Percentiles rank a stretch among this genome's conserved stretches.
Evolutionary conservation across 2,329 filamentous ascomycete genomes (phyloP).

Genomic region (Aureobasidium musti): DNA sequence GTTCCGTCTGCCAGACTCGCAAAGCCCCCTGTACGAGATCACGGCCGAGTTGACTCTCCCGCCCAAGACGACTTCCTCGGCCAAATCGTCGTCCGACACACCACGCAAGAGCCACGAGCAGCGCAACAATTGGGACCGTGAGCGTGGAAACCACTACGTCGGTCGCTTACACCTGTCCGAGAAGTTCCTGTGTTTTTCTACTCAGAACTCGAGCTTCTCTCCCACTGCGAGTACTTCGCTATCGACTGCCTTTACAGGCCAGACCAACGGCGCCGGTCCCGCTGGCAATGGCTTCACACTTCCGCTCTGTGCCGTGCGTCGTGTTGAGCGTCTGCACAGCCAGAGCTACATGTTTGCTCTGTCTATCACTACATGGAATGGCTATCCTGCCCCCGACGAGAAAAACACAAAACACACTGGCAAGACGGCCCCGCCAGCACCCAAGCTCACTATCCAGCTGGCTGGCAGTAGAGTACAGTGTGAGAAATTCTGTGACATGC

Average conservation of each 20-base stretch:
- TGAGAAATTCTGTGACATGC: constrained; percentile 92
- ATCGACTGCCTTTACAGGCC: constrained; percentile 83
- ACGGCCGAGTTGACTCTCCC: constrained; percentile 88
- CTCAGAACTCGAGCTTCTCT: constrained; percentile 83
- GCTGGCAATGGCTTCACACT: constrained; percentile 95
- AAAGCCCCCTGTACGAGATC: constrained; percentile 94
- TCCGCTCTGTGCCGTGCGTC: constrained; percentile 84
- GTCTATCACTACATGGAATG: constrained; percentile 93
- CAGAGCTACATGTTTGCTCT: constrained; percentile 91
- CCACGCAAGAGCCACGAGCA: constrained; percentile 56
- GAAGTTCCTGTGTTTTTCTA: constrained; percentile 94
- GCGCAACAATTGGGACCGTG: constrained; percentile 63
- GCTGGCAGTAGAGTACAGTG: constrained; percentile 85
- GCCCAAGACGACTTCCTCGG: constrained; percentile 51
- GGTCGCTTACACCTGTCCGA: constrained; percentile 94
- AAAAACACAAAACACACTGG: constrained; percentile 42
- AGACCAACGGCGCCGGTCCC: constrained; percentile 89
- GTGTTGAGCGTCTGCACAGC: constrained; percentile 90
- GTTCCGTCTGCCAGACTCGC: constrained; percentile 89
- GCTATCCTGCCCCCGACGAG: constrained; percentile 57
- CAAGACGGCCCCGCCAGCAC: constrained; percentile 62
- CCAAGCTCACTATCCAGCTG: constrained; percentile 88
- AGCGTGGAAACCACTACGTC: constrained; percentile 69
- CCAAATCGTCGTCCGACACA: constrained; percentile 34
- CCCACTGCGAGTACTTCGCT: constrained; percentile 75